These are phyloP conservation scores for Alternaria sp. DNA, from an alignment of 2,329 filamentous ascomycete genomes.

Conservation along the genomic window DNA sequence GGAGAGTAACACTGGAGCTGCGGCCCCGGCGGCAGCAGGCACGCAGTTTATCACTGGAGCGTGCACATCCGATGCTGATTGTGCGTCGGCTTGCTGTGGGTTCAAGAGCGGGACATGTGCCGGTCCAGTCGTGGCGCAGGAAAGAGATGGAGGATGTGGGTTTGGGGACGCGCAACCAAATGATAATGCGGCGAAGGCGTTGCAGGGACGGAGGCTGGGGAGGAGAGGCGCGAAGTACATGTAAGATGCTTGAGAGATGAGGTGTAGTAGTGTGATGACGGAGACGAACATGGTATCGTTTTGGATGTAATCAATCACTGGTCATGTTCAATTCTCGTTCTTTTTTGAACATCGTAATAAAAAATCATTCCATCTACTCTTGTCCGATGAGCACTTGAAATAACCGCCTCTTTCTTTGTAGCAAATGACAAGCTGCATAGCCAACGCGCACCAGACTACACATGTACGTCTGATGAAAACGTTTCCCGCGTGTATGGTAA, in stretches of 20 bases:
- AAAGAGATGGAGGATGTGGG: slow-evolving; percentile 47
- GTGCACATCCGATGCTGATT: slow-evolving; percentile 48
- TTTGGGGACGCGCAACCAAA: slow-evolving; percentile 46
- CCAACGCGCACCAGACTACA: not conserved
- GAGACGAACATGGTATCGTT: not conserved
- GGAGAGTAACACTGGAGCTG: not conserved
- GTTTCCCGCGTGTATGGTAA: not conserved
- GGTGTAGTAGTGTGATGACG: not conserved
- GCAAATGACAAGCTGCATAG: not conserved
- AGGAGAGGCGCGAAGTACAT: slow-evolving; percentile 29
- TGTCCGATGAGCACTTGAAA: not conserved
- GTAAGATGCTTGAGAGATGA: slow-evolving; percentile 9
- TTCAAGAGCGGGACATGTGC: slow-evolving; percentile 42
- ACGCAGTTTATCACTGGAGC: slow-evolving; percentile 51
- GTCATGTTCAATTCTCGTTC: not conserved
- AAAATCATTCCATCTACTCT: not conserved
- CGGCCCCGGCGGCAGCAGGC: slow-evolving; percentile 16
- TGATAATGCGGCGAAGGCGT: slow-evolving; percentile 38
- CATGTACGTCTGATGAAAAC: not conserved
- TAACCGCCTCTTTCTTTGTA: not conserved
- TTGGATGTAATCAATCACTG: not conserved
- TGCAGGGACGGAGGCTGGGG: slow-evolving; percentile 27
- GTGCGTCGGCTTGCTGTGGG: slow-evolving; percentile 48
- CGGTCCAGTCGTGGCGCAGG: slow-evolving; percentile 42
- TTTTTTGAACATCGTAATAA: not conserved